Percentiles rank a stretch among this genome's conserved stretches.
Evolutionary conservation across 148 eudicot species (phyloP).

Genomic region (Beta vulgaris): DNA sequence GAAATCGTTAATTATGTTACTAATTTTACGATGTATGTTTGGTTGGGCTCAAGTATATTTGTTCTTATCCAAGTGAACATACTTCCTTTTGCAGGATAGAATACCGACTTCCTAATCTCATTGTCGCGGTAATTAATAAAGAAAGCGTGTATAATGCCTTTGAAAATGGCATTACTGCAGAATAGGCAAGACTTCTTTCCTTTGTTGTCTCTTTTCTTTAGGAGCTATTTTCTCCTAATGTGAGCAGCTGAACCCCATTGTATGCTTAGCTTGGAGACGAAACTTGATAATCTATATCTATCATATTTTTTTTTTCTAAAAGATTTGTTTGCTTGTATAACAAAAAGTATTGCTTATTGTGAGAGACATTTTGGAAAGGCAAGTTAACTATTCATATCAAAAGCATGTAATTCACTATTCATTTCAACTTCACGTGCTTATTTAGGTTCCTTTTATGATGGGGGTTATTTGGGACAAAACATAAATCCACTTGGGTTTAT

Average conservation of each 20-base stretch:
- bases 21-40: too few species aligned
- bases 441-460: too few species aligned
- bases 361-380: too few species aligned
- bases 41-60: background rate
- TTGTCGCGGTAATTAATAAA: constrained; percentile 75
- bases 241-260: background rate
- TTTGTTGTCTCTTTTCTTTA: background rate
- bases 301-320: background rate
- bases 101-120: constrained; percentile 91
- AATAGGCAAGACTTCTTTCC: constrained; percentile 55
- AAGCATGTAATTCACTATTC: too few species aligned
- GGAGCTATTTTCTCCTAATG: background rate
- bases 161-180: constrained; percentile 82
- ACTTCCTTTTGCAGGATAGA: constrained; percentile 59
- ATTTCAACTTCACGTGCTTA: too few species aligned
- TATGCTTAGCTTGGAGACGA: background rate
- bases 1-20: too few species aligned
- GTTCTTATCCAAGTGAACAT: constrained; percentile 1
- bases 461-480: too few species aligned
- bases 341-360: too few species aligned
- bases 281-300: background rate
- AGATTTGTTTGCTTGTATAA: too few species aligned
- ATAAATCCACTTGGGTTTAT: too few species aligned
- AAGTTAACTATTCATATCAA: too few species aligned
- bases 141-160: constrained; percentile 87